These are phyloP conservation scores for Penicillium dipodomyicola DNA, from an alignment of 495 filamentous ascomycete genomes.

Conservation along the genomic window DNA sequence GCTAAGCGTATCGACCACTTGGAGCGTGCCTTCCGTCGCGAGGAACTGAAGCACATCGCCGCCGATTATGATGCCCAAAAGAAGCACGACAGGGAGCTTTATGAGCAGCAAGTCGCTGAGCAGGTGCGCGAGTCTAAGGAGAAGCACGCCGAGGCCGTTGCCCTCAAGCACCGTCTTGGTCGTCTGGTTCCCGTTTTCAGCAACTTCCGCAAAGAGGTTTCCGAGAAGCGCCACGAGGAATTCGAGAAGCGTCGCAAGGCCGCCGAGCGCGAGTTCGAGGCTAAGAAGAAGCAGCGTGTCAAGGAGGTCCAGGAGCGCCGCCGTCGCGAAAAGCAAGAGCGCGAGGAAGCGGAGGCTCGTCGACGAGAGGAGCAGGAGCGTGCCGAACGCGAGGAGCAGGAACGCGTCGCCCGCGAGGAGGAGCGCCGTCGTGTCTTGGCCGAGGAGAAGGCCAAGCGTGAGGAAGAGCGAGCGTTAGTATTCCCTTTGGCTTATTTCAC, in stretches of 20 bases:
- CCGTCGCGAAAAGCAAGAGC: conserved; percentile 71
- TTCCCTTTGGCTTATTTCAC: conserved; percentile 26
- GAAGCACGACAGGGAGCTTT: conserved; percentile 72
- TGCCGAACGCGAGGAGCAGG: conserved; percentile 73
- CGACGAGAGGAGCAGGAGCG: conserved; percentile 83
- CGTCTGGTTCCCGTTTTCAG: conserved; percentile 80
- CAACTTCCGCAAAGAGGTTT: conserved; percentile 72
- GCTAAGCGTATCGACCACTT: conserved; percentile 96
- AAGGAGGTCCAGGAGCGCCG: conserved; percentile 77
- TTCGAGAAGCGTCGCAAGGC: conserved; percentile 90
- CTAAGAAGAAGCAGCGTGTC: conserved; percentile 79
- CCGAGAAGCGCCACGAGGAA: conserved; percentile 84
- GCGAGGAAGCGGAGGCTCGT: conserved; percentile 73
- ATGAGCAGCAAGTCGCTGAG: conserved; percentile 73
- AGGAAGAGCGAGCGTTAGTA: conserved; percentile 75
- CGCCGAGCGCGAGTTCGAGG: conserved; percentile 85
- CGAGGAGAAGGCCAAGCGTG: conserved; percentile 75
- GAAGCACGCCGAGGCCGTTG: conserved; percentile 87
- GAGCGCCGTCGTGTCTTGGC: conserved; percentile 59
- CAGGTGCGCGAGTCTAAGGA: conserved; percentile 73
- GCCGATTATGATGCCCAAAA: conserved; percentile 85
- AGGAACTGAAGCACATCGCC: conserved; percentile 87
- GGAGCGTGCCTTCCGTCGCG: conserved; percentile 92
- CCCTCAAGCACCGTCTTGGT: conserved; percentile 85
- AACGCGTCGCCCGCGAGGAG: conserved; percentile 71